These are phyloP conservation scores for Eucalyptus regnans DNA, from an alignment of 345 rosid genomes.

Conservation along the genomic window DNA sequence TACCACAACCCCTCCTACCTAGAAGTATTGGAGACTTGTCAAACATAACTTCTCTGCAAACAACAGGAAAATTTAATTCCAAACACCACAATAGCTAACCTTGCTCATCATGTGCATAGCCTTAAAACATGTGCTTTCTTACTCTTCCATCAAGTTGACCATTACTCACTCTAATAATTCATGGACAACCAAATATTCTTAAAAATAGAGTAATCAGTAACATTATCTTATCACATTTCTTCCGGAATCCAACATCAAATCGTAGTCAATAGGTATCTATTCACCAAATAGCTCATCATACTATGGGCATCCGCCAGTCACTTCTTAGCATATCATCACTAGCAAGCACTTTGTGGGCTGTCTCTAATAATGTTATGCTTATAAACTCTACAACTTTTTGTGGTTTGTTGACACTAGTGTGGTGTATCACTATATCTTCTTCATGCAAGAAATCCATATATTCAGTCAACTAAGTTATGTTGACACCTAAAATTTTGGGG, in stretches of 20 bases:
- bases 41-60: rapidly evolving
- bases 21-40: neutral
- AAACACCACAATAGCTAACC: neutral
- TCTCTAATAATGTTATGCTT: neutral
- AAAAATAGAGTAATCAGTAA: too few species aligned
- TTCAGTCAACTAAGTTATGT: neutral
- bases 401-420: rapidly evolving
- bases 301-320: neutral
- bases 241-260: rapidly evolving
- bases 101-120: neutral
- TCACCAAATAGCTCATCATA: neutral
- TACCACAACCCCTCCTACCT: neutral
- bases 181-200: too few species aligned
- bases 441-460: neutral
- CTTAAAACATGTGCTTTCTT: neutral
- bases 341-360: neutral
- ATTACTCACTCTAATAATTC: rapidly evolving
- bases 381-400: neutral
- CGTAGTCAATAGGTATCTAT: neutral
- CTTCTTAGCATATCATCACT: neutral
- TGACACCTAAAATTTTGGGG: too few species aligned
- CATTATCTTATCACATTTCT: neutral
- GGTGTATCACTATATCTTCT: neutral
- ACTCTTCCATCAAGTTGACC: neutral
- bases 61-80: neutral